Evolutionary conservation across 306 rosid genomes (phyloP), one percentile per base, ranked within the genome.

Genomic region (Elaeagnus macrophylla): DNA sequence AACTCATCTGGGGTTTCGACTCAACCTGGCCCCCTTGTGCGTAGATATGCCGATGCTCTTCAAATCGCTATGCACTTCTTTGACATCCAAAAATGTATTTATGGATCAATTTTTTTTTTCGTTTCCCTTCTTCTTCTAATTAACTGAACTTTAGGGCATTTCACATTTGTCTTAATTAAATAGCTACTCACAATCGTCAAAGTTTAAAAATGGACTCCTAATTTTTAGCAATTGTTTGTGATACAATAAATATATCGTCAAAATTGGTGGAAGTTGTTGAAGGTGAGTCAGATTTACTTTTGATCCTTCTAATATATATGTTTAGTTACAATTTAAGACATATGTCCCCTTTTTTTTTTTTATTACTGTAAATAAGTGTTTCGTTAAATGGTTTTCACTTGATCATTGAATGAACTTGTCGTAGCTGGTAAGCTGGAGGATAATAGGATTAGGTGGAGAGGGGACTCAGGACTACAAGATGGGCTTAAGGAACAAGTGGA

Each of bases 401-500:
- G 11, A 6, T 32, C 37, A 3, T 64, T 52, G 25, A 8, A 46
- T 1, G n/a, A 46, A 36, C 10, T 39, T 62, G 48, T 10, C 59
- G 74, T 44, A 80, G 95, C 85, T 37, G 85, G 85, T 45, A 78
- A 76, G 77, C 25, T 82, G 38, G 48, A 54, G 70, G 69, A 74
- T 36, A 60, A 78, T 15, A 75, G 81, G 73, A 37, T 86, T 62
- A 43, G 40, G 2, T 86, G 95, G 95, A 72, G 91, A 75, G 83
- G 83, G 43, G 72, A 83, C 72, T 86, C 82, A 5, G 91, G 85
- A 66, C 73, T 78, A 51, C 51, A 36, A 69, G 95, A 86, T 56
- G 91, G 91, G 64, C 73, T 54, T 7, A 88, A 75, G 59, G 83
- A 45, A 9, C 46, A 65, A n/a, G 64, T 86, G 83, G 85, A 83